Conservation (phyloP, 2,329 filamentous ascomycete genomes). For the Fusarium sp. region DNA sequence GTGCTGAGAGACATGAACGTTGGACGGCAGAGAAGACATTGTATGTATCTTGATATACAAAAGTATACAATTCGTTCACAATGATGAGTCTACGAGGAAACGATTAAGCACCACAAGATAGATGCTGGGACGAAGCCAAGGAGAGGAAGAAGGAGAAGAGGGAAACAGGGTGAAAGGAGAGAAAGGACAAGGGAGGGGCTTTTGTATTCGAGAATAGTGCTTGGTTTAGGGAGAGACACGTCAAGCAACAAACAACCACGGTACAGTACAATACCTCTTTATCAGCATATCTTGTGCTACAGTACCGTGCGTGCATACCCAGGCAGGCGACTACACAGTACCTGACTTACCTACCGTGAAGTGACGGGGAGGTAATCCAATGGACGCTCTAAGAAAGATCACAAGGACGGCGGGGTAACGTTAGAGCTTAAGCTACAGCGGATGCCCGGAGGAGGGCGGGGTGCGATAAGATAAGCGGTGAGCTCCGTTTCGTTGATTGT, state of each 20-base stretch:
- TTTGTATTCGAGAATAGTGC: slow-evolving; percentile 37
- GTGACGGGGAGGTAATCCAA: slow-evolving; percentile 17
- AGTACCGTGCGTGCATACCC: background rate
- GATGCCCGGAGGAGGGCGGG: slow-evolving; percentile 38
- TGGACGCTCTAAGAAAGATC: slow-evolving; percentile 33
- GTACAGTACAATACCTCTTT: slow-evolving; percentile 14
- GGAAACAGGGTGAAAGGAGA: slow-evolving; percentile 27
- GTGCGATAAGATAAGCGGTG: slow-evolving; percentile 50
- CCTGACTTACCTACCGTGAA: slow-evolving; percentile 30
- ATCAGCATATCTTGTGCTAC: slow-evolving; percentile 34
- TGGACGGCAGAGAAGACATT: slow-evolving; percentile 63
- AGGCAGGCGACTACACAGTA: background rate
- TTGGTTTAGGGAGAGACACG: slow-evolving; percentile 23
- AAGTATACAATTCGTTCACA: slow-evolving; percentile 20
- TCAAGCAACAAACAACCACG: slow-evolving; percentile 3
- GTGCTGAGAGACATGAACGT: slow-evolving; percentile 84
- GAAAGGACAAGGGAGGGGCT: slow-evolving; percentile 26
- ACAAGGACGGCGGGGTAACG: slow-evolving; percentile 38
- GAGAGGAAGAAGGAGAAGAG: slow-evolving; percentile 38
- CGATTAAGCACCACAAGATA: slow-evolving; percentile 38
- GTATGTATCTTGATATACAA: slow-evolving; percentile 8
- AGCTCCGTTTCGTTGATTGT: slow-evolving; percentile 43
- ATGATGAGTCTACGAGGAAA: slow-evolving; percentile 30
- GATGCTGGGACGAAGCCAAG: slow-evolving; percentile 47
- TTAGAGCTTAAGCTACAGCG: slow-evolving; percentile 33